Percentiles rank a stretch among this genome's conserved stretches.
Evolutionary conservation across 176 grass and related monocot genomes (phyloP).

Genomic region (Oryza longistaminata): DNA sequence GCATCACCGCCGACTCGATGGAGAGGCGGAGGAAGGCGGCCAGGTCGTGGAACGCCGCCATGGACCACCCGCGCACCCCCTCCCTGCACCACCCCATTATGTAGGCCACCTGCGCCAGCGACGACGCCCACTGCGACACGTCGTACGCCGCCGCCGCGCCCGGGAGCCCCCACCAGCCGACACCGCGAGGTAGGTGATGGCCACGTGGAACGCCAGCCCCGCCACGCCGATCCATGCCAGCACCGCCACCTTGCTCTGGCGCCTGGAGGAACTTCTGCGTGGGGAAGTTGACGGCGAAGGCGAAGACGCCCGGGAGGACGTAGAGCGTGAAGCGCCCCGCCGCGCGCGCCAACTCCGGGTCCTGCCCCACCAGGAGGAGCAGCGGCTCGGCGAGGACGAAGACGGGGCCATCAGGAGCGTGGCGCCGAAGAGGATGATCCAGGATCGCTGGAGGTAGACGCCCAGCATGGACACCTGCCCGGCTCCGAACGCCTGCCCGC

Average conservation of each 20-base stretch:
- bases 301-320: constrained; percentile 48
- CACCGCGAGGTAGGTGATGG: constrained; percentile 39
- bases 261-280: constrained; percentile 77
- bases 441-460: constrained; percentile 71
- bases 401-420: constrained; percentile 35
- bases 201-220: background rate
- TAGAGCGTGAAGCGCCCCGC: constrained; percentile 46
- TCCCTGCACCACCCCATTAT: constrained; percentile 62
- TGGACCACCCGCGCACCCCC: constrained; percentile 50
- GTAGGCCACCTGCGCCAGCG: constrained; percentile 47
- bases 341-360: constrained; percentile 39
- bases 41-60: constrained; percentile 39
- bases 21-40: constrained; percentile 53
- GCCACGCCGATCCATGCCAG: constrained; percentile 49
- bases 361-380: constrained; percentile 51
- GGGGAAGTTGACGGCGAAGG: constrained; percentile 66
- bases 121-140: constrained; percentile 36
- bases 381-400: constrained; percentile 51
- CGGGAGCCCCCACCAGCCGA: constrained; percentile 35
- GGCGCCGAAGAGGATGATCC: constrained; percentile 50
- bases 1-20: constrained; percentile 62
- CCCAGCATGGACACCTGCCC: constrained; percentile 63
- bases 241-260: constrained; percentile 63
- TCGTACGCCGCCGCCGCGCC: constrained; percentile 40
- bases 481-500: constrained; percentile 78